Evolutionary conservation across 2,329 filamentous ascomycete species (phyloP).

Genomic region (Drechslerella stenobrocha): DNA sequence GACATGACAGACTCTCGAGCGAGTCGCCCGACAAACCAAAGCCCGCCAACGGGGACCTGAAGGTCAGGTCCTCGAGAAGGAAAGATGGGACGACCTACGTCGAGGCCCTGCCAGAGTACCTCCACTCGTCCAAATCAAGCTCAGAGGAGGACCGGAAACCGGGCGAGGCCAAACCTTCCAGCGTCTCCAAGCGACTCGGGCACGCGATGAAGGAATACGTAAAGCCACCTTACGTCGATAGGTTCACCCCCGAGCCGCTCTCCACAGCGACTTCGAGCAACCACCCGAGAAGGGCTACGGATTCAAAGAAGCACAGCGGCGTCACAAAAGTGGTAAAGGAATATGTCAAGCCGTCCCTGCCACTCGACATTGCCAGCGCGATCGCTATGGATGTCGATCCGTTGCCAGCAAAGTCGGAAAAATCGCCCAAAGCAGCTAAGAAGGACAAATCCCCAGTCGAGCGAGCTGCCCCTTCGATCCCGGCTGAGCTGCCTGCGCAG

Average conservation of each 20-base stretch:
- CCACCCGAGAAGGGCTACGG: constrained; percentile 11
- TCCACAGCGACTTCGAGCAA: constrained; percentile 5
- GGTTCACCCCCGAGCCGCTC: constrained; percentile 44
- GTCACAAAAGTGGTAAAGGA: constrained; percentile 29
- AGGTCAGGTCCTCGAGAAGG: constrained; percentile 20
- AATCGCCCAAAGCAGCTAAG: constrained; percentile 10
- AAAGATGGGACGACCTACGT: constrained; percentile 29
- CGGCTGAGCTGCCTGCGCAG: neutral
- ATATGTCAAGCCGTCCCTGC: constrained; percentile 32
- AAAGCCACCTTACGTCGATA: constrained; percentile 38
- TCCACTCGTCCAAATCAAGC: constrained; percentile 15
- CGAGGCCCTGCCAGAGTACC: constrained; percentile 27
- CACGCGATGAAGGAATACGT: constrained; percentile 40
- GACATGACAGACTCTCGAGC: constrained; percentile 3
- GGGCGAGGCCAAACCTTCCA: constrained; percentile 17
- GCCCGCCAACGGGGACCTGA: neutral
- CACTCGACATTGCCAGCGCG: constrained; percentile 10
- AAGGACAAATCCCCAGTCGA: constrained; percentile 8
- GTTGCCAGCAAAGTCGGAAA: constrained; percentile 7
- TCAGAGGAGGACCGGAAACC: constrained; percentile 23
- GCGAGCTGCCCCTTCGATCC: neutral
- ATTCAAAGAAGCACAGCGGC: constrained; percentile 20
- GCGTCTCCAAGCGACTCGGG: constrained; percentile 30
- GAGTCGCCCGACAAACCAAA: constrained; percentile 18
- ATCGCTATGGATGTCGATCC: constrained; percentile 17